Evolutionary conservation across 1,284 basidiomycete genomes (phyloP).

Genomic region (Apiotrichum brassicae): DNA sequence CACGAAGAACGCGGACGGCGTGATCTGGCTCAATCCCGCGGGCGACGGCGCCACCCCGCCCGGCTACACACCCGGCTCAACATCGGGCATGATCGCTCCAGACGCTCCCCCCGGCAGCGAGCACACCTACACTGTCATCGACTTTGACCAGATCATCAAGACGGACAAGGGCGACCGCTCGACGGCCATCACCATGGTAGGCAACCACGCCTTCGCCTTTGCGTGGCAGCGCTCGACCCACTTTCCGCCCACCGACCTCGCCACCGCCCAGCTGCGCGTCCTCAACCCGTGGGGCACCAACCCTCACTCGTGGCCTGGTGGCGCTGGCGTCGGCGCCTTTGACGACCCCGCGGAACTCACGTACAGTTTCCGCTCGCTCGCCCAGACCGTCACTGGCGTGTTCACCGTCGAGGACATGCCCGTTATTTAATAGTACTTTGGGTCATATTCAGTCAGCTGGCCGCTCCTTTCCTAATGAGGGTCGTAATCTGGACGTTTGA

Average conservation of each 20-base stretch:
- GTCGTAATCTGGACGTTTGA: no score
- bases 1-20: not conserved
- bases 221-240: slow-evolving; percentile 4
- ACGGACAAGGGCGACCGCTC: slow-evolving; percentile 6
- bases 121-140: slow-evolving; percentile 13
- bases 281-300: slow-evolving; percentile 23
- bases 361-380: slow-evolving; percentile 11
- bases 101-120: slow-evolving; percentile 9
- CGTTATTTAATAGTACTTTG: no score
- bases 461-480: no score
- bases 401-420: slow-evolving; percentile 15
- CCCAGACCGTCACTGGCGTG: slow-evolving; percentile 8
- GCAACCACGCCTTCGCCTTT: slow-evolving; percentile 17
- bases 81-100: slow-evolving; percentile 3
- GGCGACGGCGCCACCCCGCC: not conserved
- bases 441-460: no score
- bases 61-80: slow-evolving; percentile 3
- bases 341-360: slow-evolving; percentile 8
- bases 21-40: slow-evolving; percentile 13
- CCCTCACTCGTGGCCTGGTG: slow-evolving; percentile 9
- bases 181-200: slow-evolving; percentile 11
- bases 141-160: slow-evolving; percentile 15
- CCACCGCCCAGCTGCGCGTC: not conserved
- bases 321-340: slow-evolving; percentile 5
- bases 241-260: slow-evolving; percentile 2